phyloP scores from a whole-genome alignment of 495 filamentous ascomycete genomes.

The Chaetomidium leptoderma region DNA sequence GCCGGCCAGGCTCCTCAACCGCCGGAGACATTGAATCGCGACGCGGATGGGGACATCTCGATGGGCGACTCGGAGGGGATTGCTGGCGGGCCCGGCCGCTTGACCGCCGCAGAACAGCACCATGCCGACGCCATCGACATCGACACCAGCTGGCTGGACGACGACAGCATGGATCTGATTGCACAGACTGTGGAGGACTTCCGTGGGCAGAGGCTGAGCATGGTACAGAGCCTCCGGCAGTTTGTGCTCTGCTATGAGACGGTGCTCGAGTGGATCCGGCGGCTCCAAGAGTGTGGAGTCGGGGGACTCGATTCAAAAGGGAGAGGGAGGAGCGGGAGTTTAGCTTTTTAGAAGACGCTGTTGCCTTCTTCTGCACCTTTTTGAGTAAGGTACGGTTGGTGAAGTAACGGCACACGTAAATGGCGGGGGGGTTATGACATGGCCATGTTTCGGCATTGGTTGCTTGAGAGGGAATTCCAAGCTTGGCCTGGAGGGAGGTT shows the following conservation, averaged over 20 bases:
- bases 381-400: not conserved
- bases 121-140: not conserved
- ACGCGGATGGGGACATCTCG: slow-evolving; percentile 43
- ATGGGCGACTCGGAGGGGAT: slow-evolving; percentile 33
- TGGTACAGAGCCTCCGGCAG: slow-evolving; percentile 94
- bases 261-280: slow-evolving; percentile 76
- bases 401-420: not conserved
- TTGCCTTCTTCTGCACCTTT: not conserved
- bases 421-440: not conserved
- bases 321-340: slow-evolving; percentile 29
- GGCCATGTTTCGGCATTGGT: not conserved
- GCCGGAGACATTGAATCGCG: not conserved
- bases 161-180: slow-evolving; percentile 69
- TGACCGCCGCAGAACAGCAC: not conserved
- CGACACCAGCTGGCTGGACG: slow-evolving; percentile 42
- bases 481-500: not conserved
- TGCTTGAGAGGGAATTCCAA: not conserved
- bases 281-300: slow-evolving; percentile 33
- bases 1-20: not conserved
- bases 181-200: slow-evolving; percentile 86
- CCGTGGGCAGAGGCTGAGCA: slow-evolving; percentile 79
- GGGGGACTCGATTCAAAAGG: not conserved
- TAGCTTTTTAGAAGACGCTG: slow-evolving; percentile 17
- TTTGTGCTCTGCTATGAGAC: slow-evolving; percentile 97
- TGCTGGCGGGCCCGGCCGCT: not conserved